phyloP scores from a whole-genome alignment of 2,329 filamentous ascomycete species.

The Thielaviopsis populi region DNA sequence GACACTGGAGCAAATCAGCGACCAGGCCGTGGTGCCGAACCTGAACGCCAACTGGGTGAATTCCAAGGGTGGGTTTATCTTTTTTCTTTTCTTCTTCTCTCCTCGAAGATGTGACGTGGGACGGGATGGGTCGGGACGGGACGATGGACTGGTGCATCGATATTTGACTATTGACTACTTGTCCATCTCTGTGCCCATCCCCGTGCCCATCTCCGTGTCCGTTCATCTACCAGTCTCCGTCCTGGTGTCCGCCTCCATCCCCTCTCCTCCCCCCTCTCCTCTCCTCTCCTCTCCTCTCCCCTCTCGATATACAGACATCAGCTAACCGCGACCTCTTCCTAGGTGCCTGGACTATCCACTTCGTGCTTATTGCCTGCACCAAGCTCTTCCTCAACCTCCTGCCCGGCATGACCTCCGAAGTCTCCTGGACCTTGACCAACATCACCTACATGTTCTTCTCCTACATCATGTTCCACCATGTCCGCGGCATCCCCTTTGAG shows the following conservation, averaged over 20 bases:
- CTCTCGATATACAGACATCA: not conserved
- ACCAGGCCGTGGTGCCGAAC: slow-evolving; percentile 88
- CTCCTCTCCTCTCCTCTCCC: not conserved
- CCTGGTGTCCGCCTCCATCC: no score
- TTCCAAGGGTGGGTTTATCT: slow-evolving; percentile 70
- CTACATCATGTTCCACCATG: slow-evolving; percentile 99
- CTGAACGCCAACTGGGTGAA: slow-evolving; percentile 98
- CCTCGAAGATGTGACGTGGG: no score
- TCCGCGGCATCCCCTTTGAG: slow-evolving; percentile 93
- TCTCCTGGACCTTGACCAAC: slow-evolving; percentile 96
- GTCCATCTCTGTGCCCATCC: not conserved
- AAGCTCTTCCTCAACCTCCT: slow-evolving; percentile 98
- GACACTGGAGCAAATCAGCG: slow-evolving; percentile 92
- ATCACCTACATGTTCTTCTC: slow-evolving; percentile 98
- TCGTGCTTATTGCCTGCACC: slow-evolving; percentile 76
- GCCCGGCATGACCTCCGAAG: slow-evolving; percentile 91
- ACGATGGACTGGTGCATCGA: not conserved
- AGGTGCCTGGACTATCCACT: slow-evolving; percentile 97
- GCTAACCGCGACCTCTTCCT: slow-evolving; percentile 14
- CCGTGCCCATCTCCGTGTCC: no score
- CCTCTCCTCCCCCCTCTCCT: not conserved
- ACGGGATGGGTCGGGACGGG: not conserved
- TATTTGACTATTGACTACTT: not conserved
- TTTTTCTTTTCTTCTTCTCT: slow-evolving; percentile 13
- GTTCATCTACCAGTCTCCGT: no score